These are phyloP conservation scores for Fusarium denticulatum DNA, from an alignment of 2,329 filamentous ascomycete genomes.

Conservation along the genomic window DNA sequence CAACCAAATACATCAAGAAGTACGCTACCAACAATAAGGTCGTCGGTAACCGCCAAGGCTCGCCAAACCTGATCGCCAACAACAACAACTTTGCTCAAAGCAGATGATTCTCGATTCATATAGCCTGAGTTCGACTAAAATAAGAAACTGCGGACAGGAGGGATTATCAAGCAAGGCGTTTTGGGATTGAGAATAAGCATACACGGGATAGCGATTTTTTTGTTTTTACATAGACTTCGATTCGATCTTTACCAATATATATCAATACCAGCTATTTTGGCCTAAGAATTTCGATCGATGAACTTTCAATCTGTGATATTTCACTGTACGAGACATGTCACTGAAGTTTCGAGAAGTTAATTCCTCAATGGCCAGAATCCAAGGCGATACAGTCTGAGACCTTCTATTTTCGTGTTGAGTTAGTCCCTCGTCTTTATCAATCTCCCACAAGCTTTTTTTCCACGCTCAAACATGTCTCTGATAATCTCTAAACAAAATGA, in stretches of 20 bases:
- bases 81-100: slow-evolving; percentile 52
- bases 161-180: slow-evolving; percentile 15
- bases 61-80: slow-evolving; percentile 60
- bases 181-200: not conserved
- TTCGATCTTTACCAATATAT: slow-evolving; percentile 2
- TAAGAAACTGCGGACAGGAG: not conserved
- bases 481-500: not conserved
- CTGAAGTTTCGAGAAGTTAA: not conserved
- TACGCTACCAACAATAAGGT: slow-evolving; percentile 54
- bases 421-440: not conserved
- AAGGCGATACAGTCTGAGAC: not conserved
- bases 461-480: not conserved
- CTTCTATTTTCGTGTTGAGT: not conserved
- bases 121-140: not conserved
- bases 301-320: not conserved
- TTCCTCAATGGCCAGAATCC: not conserved
- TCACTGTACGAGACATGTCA: not conserved
- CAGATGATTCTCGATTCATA: not conserved
- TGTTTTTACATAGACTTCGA: not conserved
- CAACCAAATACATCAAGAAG: slow-evolving; percentile 54
- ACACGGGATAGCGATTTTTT: slow-evolving; percentile 3
- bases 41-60: slow-evolving; percentile 50
- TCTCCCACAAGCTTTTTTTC: not conserved
- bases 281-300: too few relatives aligned
- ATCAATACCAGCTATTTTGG: not conserved